A percentile compares a stretch with the other conserved stretches of the same genome.
These are phyloP conservation scores for Penicillium sp. DNA, from an alignment of 2,329 filamentous ascomycete genomes.

Conservation along the genomic window DNA sequence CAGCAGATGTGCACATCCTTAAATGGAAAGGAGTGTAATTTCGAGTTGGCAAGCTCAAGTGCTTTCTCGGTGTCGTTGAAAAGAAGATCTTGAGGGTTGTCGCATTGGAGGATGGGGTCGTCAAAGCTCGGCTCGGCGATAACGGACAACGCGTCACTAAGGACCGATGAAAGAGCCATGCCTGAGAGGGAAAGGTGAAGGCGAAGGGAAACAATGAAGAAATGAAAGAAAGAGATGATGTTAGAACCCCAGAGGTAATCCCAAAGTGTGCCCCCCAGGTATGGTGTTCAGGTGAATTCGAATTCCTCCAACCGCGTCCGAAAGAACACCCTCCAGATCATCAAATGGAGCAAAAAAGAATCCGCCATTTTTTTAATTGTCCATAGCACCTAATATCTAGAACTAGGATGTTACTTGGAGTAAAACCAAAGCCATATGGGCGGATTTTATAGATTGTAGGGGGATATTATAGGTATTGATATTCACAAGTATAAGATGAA, in stretches of 20 bases:
- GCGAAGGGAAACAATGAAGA: neutral
- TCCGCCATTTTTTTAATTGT: neutral
- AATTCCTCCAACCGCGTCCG: neutral
- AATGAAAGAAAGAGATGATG: neutral
- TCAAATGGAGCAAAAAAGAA: neutral
- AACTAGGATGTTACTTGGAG: no score
- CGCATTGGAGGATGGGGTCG: slow-evolving; percentile 34
- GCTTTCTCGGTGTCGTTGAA: slow-evolving; percentile 34
- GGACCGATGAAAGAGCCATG: slow-evolving; percentile 21
- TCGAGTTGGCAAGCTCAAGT: slow-evolving; percentile 43
- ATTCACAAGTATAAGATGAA: no score
- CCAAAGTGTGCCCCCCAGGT: neutral
- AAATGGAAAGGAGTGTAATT: slow-evolving; percentile 50
- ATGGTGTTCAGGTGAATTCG: neutral
- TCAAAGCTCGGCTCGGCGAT: slow-evolving; percentile 23
- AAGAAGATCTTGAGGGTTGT: slow-evolving; percentile 20
- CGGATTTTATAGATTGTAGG: neutral
- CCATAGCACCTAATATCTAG: neutral
- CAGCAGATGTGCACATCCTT: slow-evolving; percentile 49
- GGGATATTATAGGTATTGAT: neutral
- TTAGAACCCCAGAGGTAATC: neutral
- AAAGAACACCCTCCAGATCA: neutral
- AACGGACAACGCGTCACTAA: slow-evolving; percentile 21
- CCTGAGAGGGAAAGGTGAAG: neutral
- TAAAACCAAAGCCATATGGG: neutral